Percentiles rank a stretch among this genome's conserved stretches.
Evolutionary conservation across 129 eudicot genomes (phyloP).

Genomic region (Tanacetum coccineum): DNA sequence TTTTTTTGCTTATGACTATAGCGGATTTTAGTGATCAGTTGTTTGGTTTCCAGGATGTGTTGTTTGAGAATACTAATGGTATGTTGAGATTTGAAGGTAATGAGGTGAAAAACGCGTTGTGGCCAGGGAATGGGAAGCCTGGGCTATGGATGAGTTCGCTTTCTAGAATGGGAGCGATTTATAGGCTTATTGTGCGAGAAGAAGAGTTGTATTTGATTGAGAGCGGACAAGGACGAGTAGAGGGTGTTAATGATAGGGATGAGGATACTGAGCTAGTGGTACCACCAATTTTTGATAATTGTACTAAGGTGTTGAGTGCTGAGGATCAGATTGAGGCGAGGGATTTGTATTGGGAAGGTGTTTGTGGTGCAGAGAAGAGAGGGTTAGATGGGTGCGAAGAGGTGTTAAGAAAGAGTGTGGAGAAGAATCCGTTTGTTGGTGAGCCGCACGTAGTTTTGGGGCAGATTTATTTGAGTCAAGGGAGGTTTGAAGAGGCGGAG

Average conservation of each 20-base stretch:
- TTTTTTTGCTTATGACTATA: constrained; percentile 58
- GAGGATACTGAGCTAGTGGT: constrained; percentile 58
- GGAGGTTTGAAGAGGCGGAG: constrained; percentile 66
- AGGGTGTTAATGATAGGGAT: constrained; percentile 23
- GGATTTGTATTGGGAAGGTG: constrained; percentile 74
- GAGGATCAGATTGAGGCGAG: constrained; percentile 48
- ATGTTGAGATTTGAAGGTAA: constrained; percentile 42
- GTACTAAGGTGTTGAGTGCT: constrained; percentile 49
- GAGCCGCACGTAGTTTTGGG: constrained; percentile 62
- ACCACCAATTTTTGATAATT: constrained; percentile 63
- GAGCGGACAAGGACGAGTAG: background rate
- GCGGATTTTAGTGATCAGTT: constrained; percentile 80
- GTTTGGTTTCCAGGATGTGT: constrained; percentile 52
- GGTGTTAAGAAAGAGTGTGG: constrained; percentile 34
- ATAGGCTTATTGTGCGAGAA: constrained; percentile 47
- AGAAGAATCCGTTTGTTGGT: constrained; percentile 69
- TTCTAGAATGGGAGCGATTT: constrained; percentile 66
- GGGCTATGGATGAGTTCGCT: constrained; percentile 68
- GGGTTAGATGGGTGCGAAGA: constrained; percentile 46
- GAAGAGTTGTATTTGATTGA: constrained; percentile 35
- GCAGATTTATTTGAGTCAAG: constrained; percentile 53
- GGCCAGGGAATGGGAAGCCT: constrained; percentile 85
- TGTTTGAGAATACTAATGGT: constrained; percentile 53
- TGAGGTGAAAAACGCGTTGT: constrained; percentile 24
- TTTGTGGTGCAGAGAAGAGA: constrained; percentile 29